Conservation (phyloP, 2,329 filamentous ascomycete genomes). For the Bipolaris sorokiniana region DNA sequence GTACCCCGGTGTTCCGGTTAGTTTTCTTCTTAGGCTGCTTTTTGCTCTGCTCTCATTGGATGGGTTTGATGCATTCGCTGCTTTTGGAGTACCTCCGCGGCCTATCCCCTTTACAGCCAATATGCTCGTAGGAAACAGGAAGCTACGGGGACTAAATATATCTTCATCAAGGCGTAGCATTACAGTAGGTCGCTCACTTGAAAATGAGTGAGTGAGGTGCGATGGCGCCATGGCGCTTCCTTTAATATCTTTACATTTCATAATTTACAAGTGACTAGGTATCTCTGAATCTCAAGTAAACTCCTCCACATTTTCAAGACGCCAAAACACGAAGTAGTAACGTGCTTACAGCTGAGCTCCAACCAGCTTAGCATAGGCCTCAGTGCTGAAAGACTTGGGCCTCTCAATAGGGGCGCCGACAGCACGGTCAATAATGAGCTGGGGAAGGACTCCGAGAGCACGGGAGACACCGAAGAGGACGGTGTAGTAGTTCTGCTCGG, state of each 20-base stretch:
- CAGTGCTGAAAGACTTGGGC: slow-evolving; percentile 98
- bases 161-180: slow-evolving; percentile 36
- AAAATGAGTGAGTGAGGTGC: slow-evolving; percentile 36
- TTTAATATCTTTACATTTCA: slow-evolving; percentile 43
- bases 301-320: slow-evolving; percentile 22
- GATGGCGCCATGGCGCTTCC: slow-evolving; percentile 38
- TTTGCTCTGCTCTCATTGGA: slow-evolving; percentile 7
- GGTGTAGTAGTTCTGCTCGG: slow-evolving; percentile 99
- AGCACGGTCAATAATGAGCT: slow-evolving; percentile 99
- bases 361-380: slow-evolving; percentile 92
- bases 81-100: slow-evolving; percentile 5
- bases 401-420: slow-evolving; percentile 96
- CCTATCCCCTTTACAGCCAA: background rate
- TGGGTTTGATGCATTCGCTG: background rate
- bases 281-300: slow-evolving; percentile 32
- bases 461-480: slow-evolving; percentile 99
- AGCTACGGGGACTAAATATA: background rate
- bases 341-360: slow-evolving; percentile 80
- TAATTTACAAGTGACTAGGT: slow-evolving; percentile 46
- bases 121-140: slow-evolving; percentile 1
- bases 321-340: slow-evolving; percentile 11
- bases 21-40: slow-evolving; percentile 13
- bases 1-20: slow-evolving; percentile 12
- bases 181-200: slow-evolving; percentile 32
- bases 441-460: slow-evolving; percentile 96